Evolutionary conservation across 345 rosid genomes (phyloP), one percentile per base, ranked within the genome.

Genomic region (Euclidium syriacum): DNA sequence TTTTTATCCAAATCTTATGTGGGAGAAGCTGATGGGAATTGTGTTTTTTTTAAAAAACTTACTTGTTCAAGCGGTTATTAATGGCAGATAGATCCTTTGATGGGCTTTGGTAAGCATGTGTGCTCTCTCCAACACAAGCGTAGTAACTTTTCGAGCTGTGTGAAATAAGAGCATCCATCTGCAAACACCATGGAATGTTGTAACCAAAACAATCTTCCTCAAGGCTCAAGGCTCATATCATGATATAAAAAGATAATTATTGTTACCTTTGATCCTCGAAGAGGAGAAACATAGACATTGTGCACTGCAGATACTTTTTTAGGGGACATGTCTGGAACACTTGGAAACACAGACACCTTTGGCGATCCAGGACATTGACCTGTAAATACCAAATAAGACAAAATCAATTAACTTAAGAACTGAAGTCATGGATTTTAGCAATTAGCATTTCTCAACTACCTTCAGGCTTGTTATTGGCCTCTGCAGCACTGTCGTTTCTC

Each of bases 51-150:
- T n/a, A n/a, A n/a, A n/a, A n/a, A 10, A 38, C 50, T 58, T 80
- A 94, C 97, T 90, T 69, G 43, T 94, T 94, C 79, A 94, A 72
- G 49, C 83, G 95, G 78, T 83, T 81, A 67, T 94, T 94, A 54
- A 90, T 94, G 52, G 82, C 99, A 9, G 85, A 81, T 22, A 94
- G 79, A 76, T 90, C 97, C 68, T 94, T 94, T 4, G 99, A 94
- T 52, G 99, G 99, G 84, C 99, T 94, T 72, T 86, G 95, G 70
- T 81, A 94, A 15, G 99, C 97, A 48, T 78, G 97, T 6, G 97
- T 94, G 69, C 97, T 90, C 81, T 94, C 99, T 61, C 99, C 99
- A 52, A 94, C 97, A 79, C 97, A 90, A 47, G 97, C 96, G 63
- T 94, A 94, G 70, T 84, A 87, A 77, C 99, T 94, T 73, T 77